Evolutionary conservation across 2,329 filamentous ascomycete genomes (phyloP), one percentile per base, ranked within the genome.

Genomic region (Phialocephala sp.): DNA sequence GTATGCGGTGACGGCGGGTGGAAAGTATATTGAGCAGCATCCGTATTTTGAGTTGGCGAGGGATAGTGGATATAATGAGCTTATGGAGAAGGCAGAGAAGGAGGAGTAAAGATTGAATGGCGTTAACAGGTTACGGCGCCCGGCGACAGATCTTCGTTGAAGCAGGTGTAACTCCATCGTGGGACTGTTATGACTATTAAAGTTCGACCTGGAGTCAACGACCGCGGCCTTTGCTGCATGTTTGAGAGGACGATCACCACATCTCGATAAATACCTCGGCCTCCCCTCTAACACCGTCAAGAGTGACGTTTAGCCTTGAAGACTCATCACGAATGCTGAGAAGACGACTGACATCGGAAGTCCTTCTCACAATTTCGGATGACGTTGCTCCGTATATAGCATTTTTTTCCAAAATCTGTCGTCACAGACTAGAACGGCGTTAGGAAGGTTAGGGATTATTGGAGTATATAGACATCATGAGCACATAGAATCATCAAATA

Each of bases 21-120:
- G 63, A 55, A 59, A 39, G 45, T 58, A 60, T 22, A 50, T 52
- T 18, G 63, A 50, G 27, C 22, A 32, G 22, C 24, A 54, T n/a
- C 50, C 24, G 37, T 64, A 60, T 52, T 50, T 50, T 32, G 45
- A 35, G 20, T 41, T 64, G 50, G 62, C 59, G 35, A 37, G 32
- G 37, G 57, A 56, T 27, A 60, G 57, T 47, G 52, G 52, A 24
- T 60, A 45, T 18, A 45, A 58, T 37, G 36, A 58, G 35, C 24
- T 36, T 12, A 50, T 24, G 41, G 61, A 32, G 9, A 24, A n/a
- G 32, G 18, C 35, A 37, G 27, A 35, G 45, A 20, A 9, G 8
- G 20, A 52, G 47, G 22, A 12, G 24, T 54, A 14, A 27, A 9
- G 50, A 11, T 20, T 54, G 22, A 54, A 54, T 14, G 50, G 50